Evolutionary conservation across 768 basidiomycete genomes (phyloP), one percentile per base, ranked within the genome.

Genomic region (Kwoniella newhampshirensis): DNA sequence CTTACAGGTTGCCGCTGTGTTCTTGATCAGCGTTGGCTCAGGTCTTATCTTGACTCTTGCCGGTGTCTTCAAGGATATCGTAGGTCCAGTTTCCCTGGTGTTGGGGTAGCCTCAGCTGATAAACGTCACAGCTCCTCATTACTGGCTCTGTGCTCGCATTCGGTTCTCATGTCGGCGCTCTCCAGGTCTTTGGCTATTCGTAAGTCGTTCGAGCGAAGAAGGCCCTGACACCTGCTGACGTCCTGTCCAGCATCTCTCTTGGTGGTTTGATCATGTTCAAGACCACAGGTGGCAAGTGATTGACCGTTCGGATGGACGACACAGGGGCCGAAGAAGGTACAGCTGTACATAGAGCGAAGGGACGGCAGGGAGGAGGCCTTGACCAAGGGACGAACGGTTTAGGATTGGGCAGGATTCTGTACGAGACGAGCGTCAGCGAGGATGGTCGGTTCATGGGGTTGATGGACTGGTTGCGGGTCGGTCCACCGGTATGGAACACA

Each of bases 61-160:
- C 4, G 94, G 94, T 35, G 92, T 97, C 20, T 85, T 92, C 77
- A 93, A 94, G 82, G 75, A 87, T 64, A 60, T 83, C 48, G 75
- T 76, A 50, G 65, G 73, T 69, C 20, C 9, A 30, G 0, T 23
- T 8, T 13, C 8, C 11, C 37, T 3, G 17, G 21, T n/a, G 26
- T 2, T 3, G 9, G 20, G 1, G 21, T 25, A 18, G 6, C 1
- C 23, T 27, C 13, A 7, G 3, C 1, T 50, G 15, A 26, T 8
- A 9, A 32, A n/a, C 6, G n/a, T 46, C 51, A 17, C 44, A 76
- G 75, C 83, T 99, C 25, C 85, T 98, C 58, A 91, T 99, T 77
- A 82, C 84, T 7, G 91, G 91, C 42, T 93, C 91, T 1, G 91
- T 97, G 28, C 74, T 91, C 51, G 79, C 94, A 54, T 94, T 94